phyloP scores from a whole-genome alignment of 805 yeast species.

The Teunomyces funiuensis region DNA sequence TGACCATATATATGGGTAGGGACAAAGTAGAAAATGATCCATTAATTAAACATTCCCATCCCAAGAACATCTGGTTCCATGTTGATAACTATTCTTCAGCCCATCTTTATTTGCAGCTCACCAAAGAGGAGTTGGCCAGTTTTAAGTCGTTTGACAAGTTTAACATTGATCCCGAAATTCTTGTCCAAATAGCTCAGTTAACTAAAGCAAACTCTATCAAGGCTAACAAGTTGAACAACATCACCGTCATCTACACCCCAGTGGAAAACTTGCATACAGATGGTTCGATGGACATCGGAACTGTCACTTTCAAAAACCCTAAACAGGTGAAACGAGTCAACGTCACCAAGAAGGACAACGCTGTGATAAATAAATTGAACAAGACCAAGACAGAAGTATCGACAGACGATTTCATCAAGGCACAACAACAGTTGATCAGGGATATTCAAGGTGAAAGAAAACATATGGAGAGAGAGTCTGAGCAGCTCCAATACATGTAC shows the following conservation, averaged over 20 bases:
- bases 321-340: conserved; percentile 52
- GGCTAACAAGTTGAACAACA: conserved; percentile 67
- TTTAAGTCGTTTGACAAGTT: conserved; percentile 39
- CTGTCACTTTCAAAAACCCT: conserved; percentile 68
- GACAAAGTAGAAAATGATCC: conserved; percentile 67
- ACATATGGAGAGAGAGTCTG: conserved; percentile 34
- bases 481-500: conserved; percentile 34
- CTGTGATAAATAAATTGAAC: conserved; percentile 58
- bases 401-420: conserved; percentile 43
- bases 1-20: conserved; percentile 62
- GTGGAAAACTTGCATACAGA: conserved; percentile 67
- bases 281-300: conserved; percentile 75
- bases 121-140: conserved; percentile 46
- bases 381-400: conserved; percentile 60
- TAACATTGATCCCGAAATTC: conserved; percentile 40
- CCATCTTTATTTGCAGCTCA: conserved; percentile 66
- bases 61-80: conserved; percentile 76
- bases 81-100: conserved; percentile 77
- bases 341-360: conserved; percentile 57
- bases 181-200: conserved; percentile 59
- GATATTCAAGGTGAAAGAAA: conserved; percentile 40
- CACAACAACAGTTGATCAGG: conserved; percentile 29
- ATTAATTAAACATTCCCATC: conserved; percentile 58
- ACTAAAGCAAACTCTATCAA: conserved; percentile 77
- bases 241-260: conserved; percentile 71